Evolutionary conservation across 2,329 filamentous ascomycete genomes (phyloP).

Genomic region (Lachnellula suecica): DNA sequence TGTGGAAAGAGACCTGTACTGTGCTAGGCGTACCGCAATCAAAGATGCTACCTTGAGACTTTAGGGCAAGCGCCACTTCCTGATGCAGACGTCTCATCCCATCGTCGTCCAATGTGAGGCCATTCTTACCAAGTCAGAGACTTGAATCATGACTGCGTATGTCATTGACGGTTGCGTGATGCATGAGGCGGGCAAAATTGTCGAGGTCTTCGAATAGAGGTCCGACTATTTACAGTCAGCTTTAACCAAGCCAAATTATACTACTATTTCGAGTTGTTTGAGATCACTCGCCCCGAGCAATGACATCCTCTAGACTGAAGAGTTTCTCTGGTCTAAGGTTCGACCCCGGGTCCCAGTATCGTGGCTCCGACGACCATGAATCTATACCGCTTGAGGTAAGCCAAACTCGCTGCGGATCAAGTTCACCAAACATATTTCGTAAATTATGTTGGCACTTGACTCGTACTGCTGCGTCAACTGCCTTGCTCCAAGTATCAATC

Average conservation of each 20-base stretch:
- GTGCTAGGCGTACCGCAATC: constrained; percentile 4
- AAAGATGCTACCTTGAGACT: constrained; percentile 12
- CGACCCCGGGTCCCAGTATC: background rate
- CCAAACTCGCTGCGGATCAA: constrained; percentile 9
- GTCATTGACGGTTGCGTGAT: constrained; percentile 9
- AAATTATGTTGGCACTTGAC: constrained; percentile 1
- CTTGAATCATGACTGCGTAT: constrained; percentile 4
- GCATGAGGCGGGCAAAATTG: constrained; percentile 8
- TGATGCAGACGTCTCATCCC: constrained; percentile 6
- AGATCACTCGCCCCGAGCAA: constrained; percentile 1
- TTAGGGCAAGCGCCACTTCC: constrained; percentile 7
- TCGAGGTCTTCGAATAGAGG: background rate
- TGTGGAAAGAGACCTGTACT: background rate
- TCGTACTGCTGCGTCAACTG: background rate
- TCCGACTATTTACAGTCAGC: background rate
- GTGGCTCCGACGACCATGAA: constrained; percentile 5
- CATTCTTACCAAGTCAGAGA: constrained; percentile 3
- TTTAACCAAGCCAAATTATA: no score
- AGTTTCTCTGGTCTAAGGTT: constrained; percentile 9
- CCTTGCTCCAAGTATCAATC: constrained; percentile 21
- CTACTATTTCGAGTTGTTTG: background rate
- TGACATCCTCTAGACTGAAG: constrained; percentile 10
- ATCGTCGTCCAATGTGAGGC: constrained; percentile 6
- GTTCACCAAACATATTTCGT: constrained; percentile 1
- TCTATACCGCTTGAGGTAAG: constrained; percentile 11